Base-by-base conservation (phyloP, 2,329 filamentous ascomycete species). In the Calycina herbarum region DNA sequence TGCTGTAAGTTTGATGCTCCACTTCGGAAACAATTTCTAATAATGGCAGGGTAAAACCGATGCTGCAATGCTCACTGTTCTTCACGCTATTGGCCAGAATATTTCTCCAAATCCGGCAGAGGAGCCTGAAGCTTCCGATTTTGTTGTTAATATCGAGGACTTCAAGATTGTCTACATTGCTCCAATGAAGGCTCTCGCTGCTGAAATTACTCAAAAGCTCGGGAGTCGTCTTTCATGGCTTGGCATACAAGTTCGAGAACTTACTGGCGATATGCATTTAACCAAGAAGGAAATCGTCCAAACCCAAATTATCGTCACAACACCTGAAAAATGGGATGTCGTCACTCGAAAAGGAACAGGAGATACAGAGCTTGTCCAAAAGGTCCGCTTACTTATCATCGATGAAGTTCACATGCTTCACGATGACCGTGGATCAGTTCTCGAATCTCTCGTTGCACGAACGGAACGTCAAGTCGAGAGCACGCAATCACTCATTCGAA, bases 331-430 rank as follows among this genome's bases (percentile, higher is more conserved):
- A 79, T 99, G 96, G 96, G 95, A 99, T 77, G 95, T 99, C 0
- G 92, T 99, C 5, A 99, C 95, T 2, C 86, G 95, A 67, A 99
- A 98, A 79, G 96, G 94, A 64, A 98, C 94, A 0, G 95, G 96
- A 17, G 95, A 99, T 76, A 98, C 95, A 0, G 95, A 98, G 76
- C 85, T 99, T 2, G 96, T 99, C 15, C 95, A 99, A 74, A 99
- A 99, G 77, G 95, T 99, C 29, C 88, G 94, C 11, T 83, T 99
- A 1, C 85, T 99, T 67, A 98, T 99, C 73, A 98, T 99, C 68
- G 95, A 99, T 77, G 95, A 99, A 80, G 95, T 99, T 0, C 95
- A 99, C 76, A 99, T 99, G 96, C 89, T 99, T 73, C 96, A 99
- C 74, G 95, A 99, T 76, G 95, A 98, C 78, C 89, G 95, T 76